phyloP scores from a whole-genome alignment of 306 rosid species.

The Rubus parviflorus region DNA sequence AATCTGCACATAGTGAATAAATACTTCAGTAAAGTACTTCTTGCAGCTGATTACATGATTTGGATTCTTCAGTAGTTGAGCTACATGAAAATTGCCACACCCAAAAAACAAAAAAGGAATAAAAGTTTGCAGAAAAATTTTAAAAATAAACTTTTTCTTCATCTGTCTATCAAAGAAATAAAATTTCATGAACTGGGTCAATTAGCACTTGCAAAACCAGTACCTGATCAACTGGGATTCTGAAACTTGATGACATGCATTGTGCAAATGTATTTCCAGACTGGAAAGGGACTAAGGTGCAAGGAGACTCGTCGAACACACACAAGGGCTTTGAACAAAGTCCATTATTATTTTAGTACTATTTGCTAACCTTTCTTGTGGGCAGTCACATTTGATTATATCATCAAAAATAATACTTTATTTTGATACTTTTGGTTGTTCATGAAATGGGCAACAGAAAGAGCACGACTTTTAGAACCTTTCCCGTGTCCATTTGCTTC shows the following conservation, averaged over 20 bases:
- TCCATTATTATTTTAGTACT: not conserved
- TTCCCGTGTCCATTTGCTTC: not conserved
- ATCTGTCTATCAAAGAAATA: constrained; percentile 34
- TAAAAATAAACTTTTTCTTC: not conserved
- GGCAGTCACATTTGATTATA: not conserved
- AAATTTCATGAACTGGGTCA: constrained; percentile 15
- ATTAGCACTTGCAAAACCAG: constrained; percentile 5
- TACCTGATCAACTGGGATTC: constrained; percentile 30
- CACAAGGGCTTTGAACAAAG: constrained; percentile 4
- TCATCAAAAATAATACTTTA: not conserved
- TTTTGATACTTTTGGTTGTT: not conserved
- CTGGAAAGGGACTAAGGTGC: not conserved
- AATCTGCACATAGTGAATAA: constrained; percentile 20
- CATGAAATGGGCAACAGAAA: constrained; percentile 2
- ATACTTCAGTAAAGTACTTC: not conserved
- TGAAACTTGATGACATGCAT: constrained; percentile 24
- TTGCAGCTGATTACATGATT: not conserved
- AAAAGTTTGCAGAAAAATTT: not conserved
- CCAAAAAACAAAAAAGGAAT: not conserved
- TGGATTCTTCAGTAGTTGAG: not conserved
- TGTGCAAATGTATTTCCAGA: not conserved
- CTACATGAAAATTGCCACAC: not conserved
- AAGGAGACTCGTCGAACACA: constrained; percentile 3
- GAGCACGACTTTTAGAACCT: not conserved
- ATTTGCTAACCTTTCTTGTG: not conserved